These are phyloP conservation scores for Mortierella sp. DNA, from an alignment of 371 early-diverging fungal genomes.

Conservation along the genomic window DNA sequence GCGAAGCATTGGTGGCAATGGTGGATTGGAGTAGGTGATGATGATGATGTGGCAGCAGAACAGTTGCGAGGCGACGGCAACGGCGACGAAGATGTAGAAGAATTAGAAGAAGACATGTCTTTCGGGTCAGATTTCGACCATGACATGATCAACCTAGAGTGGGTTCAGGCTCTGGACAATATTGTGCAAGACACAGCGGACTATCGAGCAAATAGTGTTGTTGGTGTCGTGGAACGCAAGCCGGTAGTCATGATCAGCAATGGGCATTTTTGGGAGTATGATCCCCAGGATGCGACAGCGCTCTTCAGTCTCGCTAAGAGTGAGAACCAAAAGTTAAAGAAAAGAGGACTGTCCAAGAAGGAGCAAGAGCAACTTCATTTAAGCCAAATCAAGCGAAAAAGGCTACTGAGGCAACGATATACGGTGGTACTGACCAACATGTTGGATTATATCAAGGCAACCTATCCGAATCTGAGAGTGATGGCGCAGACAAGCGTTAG, in stretches of 20 bases:
- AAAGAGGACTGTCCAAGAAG: slow-evolving; percentile 22
- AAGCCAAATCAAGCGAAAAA: slow-evolving; percentile 28
- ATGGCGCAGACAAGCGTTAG: slow-evolving; percentile 45
- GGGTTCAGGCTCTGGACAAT: slow-evolving; percentile 29
- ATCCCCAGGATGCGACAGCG: slow-evolving; percentile 26
- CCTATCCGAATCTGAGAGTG: slow-evolving; percentile 35
- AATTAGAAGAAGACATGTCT: slow-evolving; percentile 22
- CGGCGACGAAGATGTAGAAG: slow-evolving; percentile 4
- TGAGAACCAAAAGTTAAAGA: neutral
- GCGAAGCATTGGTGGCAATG: slow-evolving; percentile 35
- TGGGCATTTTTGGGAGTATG: slow-evolving; percentile 44
- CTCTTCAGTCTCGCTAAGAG: neutral
- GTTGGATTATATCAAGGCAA: slow-evolving; percentile 34
- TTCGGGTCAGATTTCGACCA: slow-evolving; percentile 43
- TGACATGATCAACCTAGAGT: slow-evolving; percentile 47
- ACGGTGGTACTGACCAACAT: slow-evolving; percentile 32
- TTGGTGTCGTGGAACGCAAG: slow-evolving; percentile 5
- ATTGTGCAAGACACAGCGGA: slow-evolving; percentile 16
- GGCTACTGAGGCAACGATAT: slow-evolving; percentile 34
- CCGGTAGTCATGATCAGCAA: slow-evolving; percentile 43
- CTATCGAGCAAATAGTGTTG: neutral
- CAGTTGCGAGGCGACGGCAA: neutral
- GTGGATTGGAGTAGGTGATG: slow-evolving; percentile 16
- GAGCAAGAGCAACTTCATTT: slow-evolving; percentile 19
- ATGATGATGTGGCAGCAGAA: neutral